Percentiles rank a stretch among this genome's conserved stretches.
Evolutionary conservation across 208 protist species (phyloP).

Genomic region (Phytomonas sp.): DNA sequence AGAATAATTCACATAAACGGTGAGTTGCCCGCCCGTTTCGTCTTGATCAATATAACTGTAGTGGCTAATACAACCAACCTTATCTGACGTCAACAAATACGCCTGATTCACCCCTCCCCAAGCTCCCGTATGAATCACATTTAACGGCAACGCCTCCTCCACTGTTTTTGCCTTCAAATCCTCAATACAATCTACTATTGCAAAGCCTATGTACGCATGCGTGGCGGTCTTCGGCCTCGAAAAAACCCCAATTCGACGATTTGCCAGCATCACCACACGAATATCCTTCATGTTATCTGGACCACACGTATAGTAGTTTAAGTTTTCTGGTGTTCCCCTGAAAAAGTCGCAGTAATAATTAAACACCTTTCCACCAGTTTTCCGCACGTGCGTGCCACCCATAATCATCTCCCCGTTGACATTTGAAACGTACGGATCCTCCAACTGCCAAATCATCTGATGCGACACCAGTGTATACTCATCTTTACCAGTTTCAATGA

Average conservation of each 20-base stretch:
- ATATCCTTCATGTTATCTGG: slow-evolving; percentile 62
- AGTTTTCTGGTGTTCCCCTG: slow-evolving; percentile 25
- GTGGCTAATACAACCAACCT: slow-evolving; percentile 62
- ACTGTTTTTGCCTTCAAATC: slow-evolving; percentile 36
- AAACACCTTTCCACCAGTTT: slow-evolving; percentile 23
- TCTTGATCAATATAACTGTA: slow-evolving; percentile 60
- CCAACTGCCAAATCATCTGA: slow-evolving; percentile 34
- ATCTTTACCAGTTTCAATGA: slow-evolving; percentile 50
- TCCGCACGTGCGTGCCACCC: slow-evolving; percentile 41
- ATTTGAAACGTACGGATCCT: slow-evolving; percentile 38
- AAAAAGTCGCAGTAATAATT: slow-evolving; percentile 58
- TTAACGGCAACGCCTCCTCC: slow-evolving; percentile 43
- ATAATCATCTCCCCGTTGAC: slow-evolving; percentile 40
- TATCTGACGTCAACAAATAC: slow-evolving; percentile 46
- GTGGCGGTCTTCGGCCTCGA: slow-evolving; percentile 45
- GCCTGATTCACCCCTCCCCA: slow-evolving; percentile 67
- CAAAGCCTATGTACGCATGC: slow-evolving; percentile 51
- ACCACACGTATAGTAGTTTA: slow-evolving; percentile 35
- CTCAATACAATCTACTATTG: slow-evolving; percentile 39
- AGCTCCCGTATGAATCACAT: slow-evolving; percentile 44
- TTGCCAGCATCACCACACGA: slow-evolving; percentile 29
- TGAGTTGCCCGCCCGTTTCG: slow-evolving; percentile 20
- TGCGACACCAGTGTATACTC: slow-evolving; percentile 39
- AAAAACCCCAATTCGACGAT: slow-evolving; percentile 53
- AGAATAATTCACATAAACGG: slow-evolving; percentile 60